These are phyloP conservation scores for Dictyostelium brefeldianum DNA, from an alignment of 78 protist species.

Conservation along the genomic window DNA sequence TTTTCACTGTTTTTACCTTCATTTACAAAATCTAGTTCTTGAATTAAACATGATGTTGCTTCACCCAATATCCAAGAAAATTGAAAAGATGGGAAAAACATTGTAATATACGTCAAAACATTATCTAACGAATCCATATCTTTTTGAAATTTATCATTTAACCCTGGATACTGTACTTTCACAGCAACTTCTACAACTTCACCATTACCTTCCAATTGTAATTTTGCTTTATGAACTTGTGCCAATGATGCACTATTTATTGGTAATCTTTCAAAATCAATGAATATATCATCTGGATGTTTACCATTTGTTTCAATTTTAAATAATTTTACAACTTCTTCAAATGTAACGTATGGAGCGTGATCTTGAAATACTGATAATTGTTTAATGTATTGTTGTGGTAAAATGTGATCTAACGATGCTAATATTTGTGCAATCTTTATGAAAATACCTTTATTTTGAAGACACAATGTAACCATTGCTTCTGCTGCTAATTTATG, in stretches of 20 bases:
- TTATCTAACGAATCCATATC: slow-evolving; percentile 56
- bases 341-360: slow-evolving; percentile 69
- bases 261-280: slow-evolving; percentile 75
- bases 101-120: slow-evolving; percentile 30
- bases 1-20: slow-evolving; percentile 80
- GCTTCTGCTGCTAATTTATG: slow-evolving; percentile 39
- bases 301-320: slow-evolving; percentile 39
- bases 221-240: slow-evolving; percentile 81
- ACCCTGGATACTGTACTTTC: slow-evolving; percentile 84
- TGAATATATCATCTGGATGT: slow-evolving; percentile 67
- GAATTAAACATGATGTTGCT: slow-evolving; percentile 42
- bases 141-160: slow-evolving; percentile 45
- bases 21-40: slow-evolving; percentile 82
- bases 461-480: slow-evolving; percentile 40
- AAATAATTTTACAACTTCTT: slow-evolving; percentile 53
- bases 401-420: slow-evolving; percentile 56
- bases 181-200: slow-evolving; percentile 80
- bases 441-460: slow-evolving; percentile 68
- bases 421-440: slow-evolving; percentile 68
- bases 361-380: slow-evolving; percentile 67
- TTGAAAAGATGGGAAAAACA: slow-evolving; percentile 70
- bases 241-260: slow-evolving; percentile 80
- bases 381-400: slow-evolving; percentile 38
- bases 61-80: slow-evolving; percentile 84
- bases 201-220: slow-evolving; percentile 20